These are phyloP conservation scores for Fusarium duplospermum DNA, from an alignment of 2,329 filamentous ascomycete species.

Conservation along the genomic window DNA sequence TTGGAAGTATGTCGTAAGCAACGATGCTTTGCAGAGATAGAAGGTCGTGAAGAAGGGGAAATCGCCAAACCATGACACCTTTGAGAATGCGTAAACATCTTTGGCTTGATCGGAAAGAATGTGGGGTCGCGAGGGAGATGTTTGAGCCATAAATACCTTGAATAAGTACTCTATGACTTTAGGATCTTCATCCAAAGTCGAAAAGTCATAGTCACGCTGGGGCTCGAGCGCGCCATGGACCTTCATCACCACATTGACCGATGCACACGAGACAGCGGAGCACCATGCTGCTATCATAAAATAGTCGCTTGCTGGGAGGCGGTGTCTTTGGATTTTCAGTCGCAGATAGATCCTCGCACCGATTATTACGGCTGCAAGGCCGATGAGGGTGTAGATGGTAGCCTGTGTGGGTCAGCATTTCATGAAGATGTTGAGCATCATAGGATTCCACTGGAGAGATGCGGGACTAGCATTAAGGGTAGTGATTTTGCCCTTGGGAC, in stretches of 20 bases:
- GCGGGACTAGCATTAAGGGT: not conserved
- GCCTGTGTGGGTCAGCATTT: conserved; percentile 1
- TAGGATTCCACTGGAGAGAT: not conserved
- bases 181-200: conserved; percentile 5
- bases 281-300: conserved; percentile 23
- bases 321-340: conserved; percentile 15
- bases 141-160: conserved; percentile 12
- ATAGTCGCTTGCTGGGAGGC: conserved; percentile 21
- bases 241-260: conserved; percentile 20
- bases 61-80: conserved; percentile 35
- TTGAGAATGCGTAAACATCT: not conserved
- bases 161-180: conserved; percentile 27
- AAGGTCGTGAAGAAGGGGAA: conserved; percentile 29
- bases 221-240: conserved; percentile 22
- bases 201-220: conserved; percentile 21
- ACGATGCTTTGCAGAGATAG: conserved; percentile 27
- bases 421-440: no score
- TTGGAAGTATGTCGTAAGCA: conserved; percentile 24
- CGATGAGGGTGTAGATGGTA: conserved; percentile 14
- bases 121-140: not conserved
- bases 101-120: not conserved
- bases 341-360: conserved; percentile 18
- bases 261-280: conserved; percentile 12
- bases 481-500: not conserved
- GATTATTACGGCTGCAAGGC: conserved; percentile 10